phyloP scores from a whole-genome alignment of 1,284 basidiomycete genomes.

The Wolfiporia cocos region DNA sequence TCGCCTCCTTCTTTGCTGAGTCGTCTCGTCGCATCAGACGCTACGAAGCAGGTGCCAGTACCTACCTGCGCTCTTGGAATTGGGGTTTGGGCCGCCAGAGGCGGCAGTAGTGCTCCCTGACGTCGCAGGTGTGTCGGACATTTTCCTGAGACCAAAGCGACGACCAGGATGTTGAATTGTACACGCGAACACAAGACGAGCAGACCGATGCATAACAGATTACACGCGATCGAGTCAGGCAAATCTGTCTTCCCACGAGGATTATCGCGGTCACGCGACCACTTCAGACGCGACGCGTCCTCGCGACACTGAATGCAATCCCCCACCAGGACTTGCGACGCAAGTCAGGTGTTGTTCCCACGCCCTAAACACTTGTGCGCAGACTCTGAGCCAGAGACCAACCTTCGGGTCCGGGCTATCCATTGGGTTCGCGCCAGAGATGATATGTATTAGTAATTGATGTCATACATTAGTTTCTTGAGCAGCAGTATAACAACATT shows the following conservation, averaged over 20 bases:
- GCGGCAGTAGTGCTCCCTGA: not conserved
- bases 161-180: not conserved
- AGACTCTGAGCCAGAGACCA: no score
- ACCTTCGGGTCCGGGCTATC: no score
- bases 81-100: conserved; percentile 1
- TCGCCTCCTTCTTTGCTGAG: conserved; percentile 40
- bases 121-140: conserved; percentile 4
- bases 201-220: conserved; percentile 20
- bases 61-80: conserved; percentile 10
- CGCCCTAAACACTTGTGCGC: no score
- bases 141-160: conserved; percentile 1
- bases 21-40: not conserved
- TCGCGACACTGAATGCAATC: not conserved
- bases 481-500: no score
- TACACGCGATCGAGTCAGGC: conserved; percentile 13
- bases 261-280: conserved; percentile 1
- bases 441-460: no score
- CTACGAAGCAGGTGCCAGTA: not conserved
- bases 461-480: no score
- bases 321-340: not conserved
- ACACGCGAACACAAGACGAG: not conserved
- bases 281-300: not conserved
- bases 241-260: conserved; percentile 8
- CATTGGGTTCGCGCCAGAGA: no score
- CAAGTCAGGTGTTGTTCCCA: no score